phyloP scores from a whole-genome alignment of 495 filamentous ascomycete species.

The Neurospora sp. region DNA sequence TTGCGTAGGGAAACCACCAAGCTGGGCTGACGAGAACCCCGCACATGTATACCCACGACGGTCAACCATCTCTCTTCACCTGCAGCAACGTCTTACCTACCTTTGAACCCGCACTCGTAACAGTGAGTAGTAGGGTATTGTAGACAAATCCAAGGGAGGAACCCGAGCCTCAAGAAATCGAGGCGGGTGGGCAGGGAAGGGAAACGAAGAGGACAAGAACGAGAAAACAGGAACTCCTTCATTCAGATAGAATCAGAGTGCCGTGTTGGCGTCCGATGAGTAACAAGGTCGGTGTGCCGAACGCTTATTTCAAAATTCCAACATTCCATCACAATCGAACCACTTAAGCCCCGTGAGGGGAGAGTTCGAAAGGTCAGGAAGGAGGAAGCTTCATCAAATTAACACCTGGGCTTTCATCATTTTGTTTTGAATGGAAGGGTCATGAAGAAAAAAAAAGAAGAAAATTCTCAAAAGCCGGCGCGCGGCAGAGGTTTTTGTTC shows the following conservation, averaged over 20 bases:
- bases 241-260: conserved; percentile 71
- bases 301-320: conserved; percentile 91
- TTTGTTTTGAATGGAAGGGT: conserved; percentile 97
- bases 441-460: conserved; percentile 51
- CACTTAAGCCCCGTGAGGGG: conserved; percentile 80
- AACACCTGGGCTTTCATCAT: conserved; percentile 99
- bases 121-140: not conserved
- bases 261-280: conserved; percentile 88
- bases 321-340: conserved; percentile 54
- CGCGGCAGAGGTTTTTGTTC: conserved; percentile 10
- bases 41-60: not conserved
- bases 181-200: not conserved
- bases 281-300: conserved; percentile 99
- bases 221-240: conserved; percentile 15
- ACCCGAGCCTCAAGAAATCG: not conserved
- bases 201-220: conserved; percentile 1
- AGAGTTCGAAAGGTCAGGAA: conserved; percentile 62
- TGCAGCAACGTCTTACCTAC: not conserved
- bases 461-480: conserved; percentile 14
- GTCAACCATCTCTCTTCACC: not conserved
- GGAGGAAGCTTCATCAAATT: conserved; percentile 67
- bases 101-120: not conserved
- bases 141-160: not conserved
- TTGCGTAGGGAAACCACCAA: not conserved
- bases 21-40: not conserved